Base-by-base conservation (phyloP, 78 protist species). In the Dictyostelium intermedium region DNA sequence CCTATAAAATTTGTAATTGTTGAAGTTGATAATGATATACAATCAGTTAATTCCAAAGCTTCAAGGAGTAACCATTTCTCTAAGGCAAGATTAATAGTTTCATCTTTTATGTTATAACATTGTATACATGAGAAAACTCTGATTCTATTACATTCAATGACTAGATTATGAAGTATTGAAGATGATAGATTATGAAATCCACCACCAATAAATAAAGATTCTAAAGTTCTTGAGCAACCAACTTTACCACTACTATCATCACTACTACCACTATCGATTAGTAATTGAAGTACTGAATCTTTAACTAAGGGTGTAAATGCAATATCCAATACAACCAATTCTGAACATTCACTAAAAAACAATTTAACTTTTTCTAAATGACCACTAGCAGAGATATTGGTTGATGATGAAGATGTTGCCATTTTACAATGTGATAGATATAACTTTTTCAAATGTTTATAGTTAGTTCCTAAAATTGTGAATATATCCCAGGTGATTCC, bases 21-120 rank as follows among this genome's bases (percentile, higher is more conserved):
- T 25, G 20, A 41, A 9, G 87, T 23, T 23, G 94, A 50, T 13
- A 89, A 56, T 6, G 69, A 27, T 3, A 81, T 89, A 25, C 94
- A 89, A 45, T 89, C 94, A 3, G 94, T 89, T 56, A 89, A 83
- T 50, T 89, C 94, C 8, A 89, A 9, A 23, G 87, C 94, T 47
- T 89, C 94, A 11, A 89, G 35, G 9, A 80, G 14, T 66, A 80
- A 35, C 94, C 94, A 89, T 69, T 27, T 37, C 5, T 80, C 69
- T n/a, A 89, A 27, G 14, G 82, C 81, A 10, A 47, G 34, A 23
- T 30, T 2, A 9, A 89, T 69, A 1, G 60, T 14, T 7, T 35
- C 84, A 47, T 89, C 94, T 20, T 41, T 43, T 61, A 89, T 56
- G 32, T 89, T 60, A 41, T 32, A 89, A 3, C 77, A 89, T 2